Percentiles rank a stretch among this genome's conserved stretches.
Evolutionary conservation across 208 protist species (phyloP).

Genomic region (Acanthamoeba divionensis): DNA sequence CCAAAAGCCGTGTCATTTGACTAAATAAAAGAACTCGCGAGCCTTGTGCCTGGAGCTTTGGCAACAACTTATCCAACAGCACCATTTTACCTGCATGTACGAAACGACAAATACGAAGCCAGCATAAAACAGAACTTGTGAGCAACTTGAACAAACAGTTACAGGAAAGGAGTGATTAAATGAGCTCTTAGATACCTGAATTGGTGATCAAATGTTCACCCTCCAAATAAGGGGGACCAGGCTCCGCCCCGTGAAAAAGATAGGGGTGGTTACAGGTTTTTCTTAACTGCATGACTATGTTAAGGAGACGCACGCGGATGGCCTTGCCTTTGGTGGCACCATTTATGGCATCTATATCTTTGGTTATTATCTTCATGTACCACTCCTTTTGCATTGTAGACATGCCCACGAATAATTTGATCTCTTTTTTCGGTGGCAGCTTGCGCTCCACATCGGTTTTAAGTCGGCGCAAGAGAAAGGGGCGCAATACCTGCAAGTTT

Average conservation of each 20-base stretch:
- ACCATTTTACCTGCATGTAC: slow-evolving; percentile 77
- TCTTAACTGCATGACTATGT: slow-evolving; percentile 93
- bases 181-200: too few species aligned
- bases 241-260: slow-evolving; percentile 77
- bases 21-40: slow-evolving; percentile 94
- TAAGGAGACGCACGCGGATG: slow-evolving; percentile 76
- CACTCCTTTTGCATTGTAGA: slow-evolving; percentile 91
- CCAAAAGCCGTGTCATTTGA: slow-evolving; percentile 96
- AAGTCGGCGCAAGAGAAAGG: slow-evolving; percentile 96
- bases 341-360: slow-evolving; percentile 91
- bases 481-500: slow-evolving; percentile 94
- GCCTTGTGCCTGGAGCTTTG: slow-evolving; percentile 75
- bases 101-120: too few species aligned
- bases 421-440: slow-evolving; percentile 93
- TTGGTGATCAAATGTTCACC: slow-evolving; percentile 60
- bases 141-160: not conserved
- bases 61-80: slow-evolving; percentile 79
- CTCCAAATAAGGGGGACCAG: slow-evolving; percentile 54
- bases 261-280: slow-evolving; percentile 98
- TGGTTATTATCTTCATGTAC: slow-evolving; percentile 93
- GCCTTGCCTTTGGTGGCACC: slow-evolving; percentile 38
- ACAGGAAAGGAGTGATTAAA: not conserved
- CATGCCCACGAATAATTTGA: slow-evolving; percentile 92
- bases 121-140: too few species aligned
- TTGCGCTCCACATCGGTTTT: slow-evolving; percentile 96